Evolutionary conservation across 1,284 basidiomycete genomes (phyloP).

Genomic region (Meripilus lineatus): DNA sequence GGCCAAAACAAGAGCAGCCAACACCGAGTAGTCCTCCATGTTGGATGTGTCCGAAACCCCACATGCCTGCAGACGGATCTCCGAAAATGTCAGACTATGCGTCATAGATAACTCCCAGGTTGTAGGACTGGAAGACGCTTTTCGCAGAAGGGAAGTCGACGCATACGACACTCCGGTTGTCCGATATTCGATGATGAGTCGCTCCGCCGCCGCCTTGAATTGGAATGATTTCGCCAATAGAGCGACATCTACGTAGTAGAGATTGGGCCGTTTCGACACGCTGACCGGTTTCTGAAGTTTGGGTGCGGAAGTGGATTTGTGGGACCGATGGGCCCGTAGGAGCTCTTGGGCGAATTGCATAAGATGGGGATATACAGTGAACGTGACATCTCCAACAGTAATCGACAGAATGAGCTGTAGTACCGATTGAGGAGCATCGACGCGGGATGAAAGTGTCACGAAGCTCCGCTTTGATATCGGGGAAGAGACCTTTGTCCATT

Average conservation of each 20-base stretch:
- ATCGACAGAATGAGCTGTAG: conserved; percentile 25
- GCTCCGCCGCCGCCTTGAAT: conserved; percentile 51
- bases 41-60: conserved; percentile 36
- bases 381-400: conserved; percentile 38
- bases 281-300: no score
- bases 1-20: conserved; percentile 52
- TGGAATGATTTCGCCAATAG: conserved; percentile 29
- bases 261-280: neutral
- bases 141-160: conserved; percentile 35
- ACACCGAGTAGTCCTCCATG: conserved; percentile 42
- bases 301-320: conserved; percentile 8
- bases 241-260: conserved; percentile 14
- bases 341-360: conserved; percentile 58
- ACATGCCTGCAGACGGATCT: conserved; percentile 53
- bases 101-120: conserved; percentile 38
- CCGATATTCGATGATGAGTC: conserved; percentile 42
- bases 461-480: conserved; percentile 1
- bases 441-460: conserved; percentile 2
- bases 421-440: neutral
- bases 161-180: conserved; percentile 35
- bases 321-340: conserved; percentile 41
- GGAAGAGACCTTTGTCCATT: no score
- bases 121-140: conserved; percentile 17
- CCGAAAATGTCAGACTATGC: conserved; percentile 41
- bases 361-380: conserved; percentile 54